Conservation (phyloP, 179 eudicot species). For the Camellia oleifera region DNA sequence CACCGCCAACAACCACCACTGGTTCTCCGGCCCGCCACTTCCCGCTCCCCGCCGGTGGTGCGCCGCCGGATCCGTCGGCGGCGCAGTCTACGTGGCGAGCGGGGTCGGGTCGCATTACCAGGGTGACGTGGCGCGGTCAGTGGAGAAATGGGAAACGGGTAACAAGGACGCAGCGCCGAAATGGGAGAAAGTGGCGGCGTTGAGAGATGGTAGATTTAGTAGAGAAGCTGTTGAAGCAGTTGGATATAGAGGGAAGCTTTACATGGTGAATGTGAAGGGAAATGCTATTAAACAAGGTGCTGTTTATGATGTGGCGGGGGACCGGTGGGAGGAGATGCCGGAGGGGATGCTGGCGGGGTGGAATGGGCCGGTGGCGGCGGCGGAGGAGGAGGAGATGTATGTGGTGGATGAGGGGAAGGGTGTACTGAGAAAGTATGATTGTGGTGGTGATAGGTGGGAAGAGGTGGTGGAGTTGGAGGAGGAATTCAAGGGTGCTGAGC, state of each 20-base stretch:
- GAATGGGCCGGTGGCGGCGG: conserved; percentile 40
- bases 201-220: conserved; percentile 33
- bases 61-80: conserved; percentile 16
- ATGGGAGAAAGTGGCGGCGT: conserved; percentile 34
- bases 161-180: conserved; percentile 21
- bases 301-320: conserved; percentile 21
- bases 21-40: conserved; percentile 39
- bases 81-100: conserved; percentile 25
- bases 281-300: conserved; percentile 30
- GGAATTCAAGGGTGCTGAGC: conserved; percentile 31
- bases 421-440: conserved; percentile 29
- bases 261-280: conserved; percentile 47
- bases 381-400: conserved; percentile 26
- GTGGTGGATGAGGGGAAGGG: conserved; percentile 38
- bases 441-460: conserved; percentile 28
- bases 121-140: conserved; percentile 30
- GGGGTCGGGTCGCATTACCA: conserved; percentile 26
- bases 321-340: conserved; percentile 43
- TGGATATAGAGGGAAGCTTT: conserved; percentile 33
- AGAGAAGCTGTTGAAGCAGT: conserved; percentile 37
- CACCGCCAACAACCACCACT: conserved; percentile 13
- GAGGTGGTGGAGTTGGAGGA: conserved; percentile 21
- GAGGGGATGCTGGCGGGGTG: conserved; percentile 39
- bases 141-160: conserved; percentile 39
- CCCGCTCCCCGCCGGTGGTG: conserved; percentile 36